Conservation (phyloP, 2,329 filamentous ascomycete species). For the Clonostachys byssicola region DNA sequence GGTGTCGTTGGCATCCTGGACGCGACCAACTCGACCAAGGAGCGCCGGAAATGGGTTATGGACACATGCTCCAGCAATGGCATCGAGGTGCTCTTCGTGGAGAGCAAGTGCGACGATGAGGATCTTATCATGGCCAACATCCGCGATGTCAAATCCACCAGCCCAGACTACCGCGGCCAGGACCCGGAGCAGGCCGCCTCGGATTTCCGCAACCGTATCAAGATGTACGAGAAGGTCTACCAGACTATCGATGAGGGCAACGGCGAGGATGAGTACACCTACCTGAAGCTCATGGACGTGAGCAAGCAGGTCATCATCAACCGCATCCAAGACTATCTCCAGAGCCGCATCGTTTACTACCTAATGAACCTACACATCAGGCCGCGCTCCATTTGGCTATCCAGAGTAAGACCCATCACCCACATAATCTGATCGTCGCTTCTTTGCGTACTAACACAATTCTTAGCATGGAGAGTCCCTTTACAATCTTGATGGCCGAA, state of each 20-base stretch:
- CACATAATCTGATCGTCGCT: not conserved
- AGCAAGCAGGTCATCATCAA: conserved; percentile 98
- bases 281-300: conserved; percentile 96
- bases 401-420: conserved; percentile 59
- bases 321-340: conserved; percentile 92
- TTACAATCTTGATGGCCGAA: conserved; percentile 86
- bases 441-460: not conserved
- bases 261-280: conserved; percentile 83
- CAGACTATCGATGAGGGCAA: conserved; percentile 79
- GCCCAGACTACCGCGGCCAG: conserved; percentile 89
- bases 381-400: conserved; percentile 93
- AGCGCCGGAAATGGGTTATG: conserved; percentile 84
- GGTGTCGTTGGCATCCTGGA: conserved; percentile 92
- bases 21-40: conserved; percentile 93
- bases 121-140: conserved; percentile 98
- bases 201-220: conserved; percentile 91
- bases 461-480: conserved; percentile 85
- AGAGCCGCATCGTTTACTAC: conserved; percentile 95
- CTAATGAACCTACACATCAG: conserved; percentile 98
- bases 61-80: conserved; percentile 71
- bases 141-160: conserved; percentile 93
- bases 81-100: conserved; percentile 91
- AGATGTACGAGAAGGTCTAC: conserved; percentile 97
- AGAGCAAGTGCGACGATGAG: conserved; percentile 95
- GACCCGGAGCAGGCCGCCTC: conserved; percentile 87